Evolutionary conservation across 805 yeast genomes (phyloP).

Genomic region (Maudiozyma pseudohumilis): DNA sequence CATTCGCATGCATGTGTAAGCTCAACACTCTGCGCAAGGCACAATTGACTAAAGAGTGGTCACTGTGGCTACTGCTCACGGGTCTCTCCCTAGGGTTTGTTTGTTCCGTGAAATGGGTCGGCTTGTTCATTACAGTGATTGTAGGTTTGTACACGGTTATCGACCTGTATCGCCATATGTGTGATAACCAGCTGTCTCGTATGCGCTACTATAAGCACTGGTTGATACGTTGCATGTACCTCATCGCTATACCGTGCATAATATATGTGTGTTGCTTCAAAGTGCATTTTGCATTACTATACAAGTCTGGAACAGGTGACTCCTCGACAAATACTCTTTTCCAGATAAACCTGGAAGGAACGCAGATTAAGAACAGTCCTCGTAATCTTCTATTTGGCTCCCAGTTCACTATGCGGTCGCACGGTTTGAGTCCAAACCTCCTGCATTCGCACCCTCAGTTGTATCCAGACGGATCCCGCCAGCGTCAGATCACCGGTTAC

Average conservation of each 20-base stretch:
- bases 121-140: constrained; percentile 52
- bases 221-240: constrained; percentile 50
- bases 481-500: constrained; percentile 73
- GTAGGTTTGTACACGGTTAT: constrained; percentile 50
- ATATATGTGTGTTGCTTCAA: constrained; percentile 69
- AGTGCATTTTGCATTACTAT: constrained; percentile 67
- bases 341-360: constrained; percentile 74
- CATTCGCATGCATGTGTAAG: constrained; percentile 61
- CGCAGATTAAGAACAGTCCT: constrained; percentile 56
- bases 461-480: constrained; percentile 69
- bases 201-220: constrained; percentile 51
- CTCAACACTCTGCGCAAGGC: constrained; percentile 50
- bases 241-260: constrained; percentile 62
- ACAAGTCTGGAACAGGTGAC: constrained; percentile 86
- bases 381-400: constrained; percentile 56
- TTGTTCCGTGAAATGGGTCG: constrained; percentile 82
- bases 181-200: constrained; percentile 23
- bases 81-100: constrained; percentile 75
- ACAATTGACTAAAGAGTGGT: constrained; percentile 65
- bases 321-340: constrained; percentile 81
- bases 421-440: constrained; percentile 65
- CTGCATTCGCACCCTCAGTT: constrained; percentile 65
- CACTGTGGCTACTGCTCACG: constrained; percentile 46
- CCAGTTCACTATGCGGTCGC: constrained; percentile 39
- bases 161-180: constrained; percentile 41